phyloP scores from a whole-genome alignment of 129 eudicot species.

The Lonicera japonica region DNA sequence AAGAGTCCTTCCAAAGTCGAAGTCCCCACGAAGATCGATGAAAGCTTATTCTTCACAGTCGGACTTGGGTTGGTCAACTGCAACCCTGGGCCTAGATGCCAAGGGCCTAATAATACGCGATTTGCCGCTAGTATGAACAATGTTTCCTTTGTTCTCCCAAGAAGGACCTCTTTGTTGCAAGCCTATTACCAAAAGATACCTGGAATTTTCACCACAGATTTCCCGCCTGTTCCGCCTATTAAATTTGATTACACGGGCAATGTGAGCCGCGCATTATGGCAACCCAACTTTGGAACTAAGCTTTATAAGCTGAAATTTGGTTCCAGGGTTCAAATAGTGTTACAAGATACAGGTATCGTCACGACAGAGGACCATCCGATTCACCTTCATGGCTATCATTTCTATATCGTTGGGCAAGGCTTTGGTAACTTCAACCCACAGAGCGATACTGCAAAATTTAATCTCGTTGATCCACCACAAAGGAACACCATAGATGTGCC shows the following conservation, averaged over 20 bases:
- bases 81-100: conserved; percentile 50
- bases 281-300: conserved; percentile 48
- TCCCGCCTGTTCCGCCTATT: conserved; percentile 60
- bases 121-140: conserved; percentile 69
- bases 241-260: conserved; percentile 62
- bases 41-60: conserved; percentile 41
- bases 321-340: conserved; percentile 43
- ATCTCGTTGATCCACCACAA: conserved; percentile 65
- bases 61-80: conserved; percentile 53
- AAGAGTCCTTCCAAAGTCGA: conserved; percentile 31
- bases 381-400: conserved; percentile 73
- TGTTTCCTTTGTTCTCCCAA: conserved; percentile 54
- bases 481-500: conserved; percentile 58
- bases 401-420: conserved; percentile 61
- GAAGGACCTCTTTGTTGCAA: conserved; percentile 38
- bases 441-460: conserved; percentile 48
- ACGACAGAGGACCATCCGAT: conserved; percentile 60
- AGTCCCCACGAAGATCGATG: conserved; percentile 46
- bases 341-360: conserved; percentile 56
- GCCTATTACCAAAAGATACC: conserved; percentile 54
- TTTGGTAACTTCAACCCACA: conserved; percentile 61
- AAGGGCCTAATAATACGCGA: conserved; percentile 62
- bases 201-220: conserved; percentile 52
- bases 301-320: conserved; percentile 54
- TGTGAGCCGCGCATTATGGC: conserved; percentile 52